A percentile compares a stretch with the other conserved stretches of the same genome.
Evolutionary conservation across 75 land plant species (phyloP).

Genomic region (Ceratopteris richardii): DNA sequence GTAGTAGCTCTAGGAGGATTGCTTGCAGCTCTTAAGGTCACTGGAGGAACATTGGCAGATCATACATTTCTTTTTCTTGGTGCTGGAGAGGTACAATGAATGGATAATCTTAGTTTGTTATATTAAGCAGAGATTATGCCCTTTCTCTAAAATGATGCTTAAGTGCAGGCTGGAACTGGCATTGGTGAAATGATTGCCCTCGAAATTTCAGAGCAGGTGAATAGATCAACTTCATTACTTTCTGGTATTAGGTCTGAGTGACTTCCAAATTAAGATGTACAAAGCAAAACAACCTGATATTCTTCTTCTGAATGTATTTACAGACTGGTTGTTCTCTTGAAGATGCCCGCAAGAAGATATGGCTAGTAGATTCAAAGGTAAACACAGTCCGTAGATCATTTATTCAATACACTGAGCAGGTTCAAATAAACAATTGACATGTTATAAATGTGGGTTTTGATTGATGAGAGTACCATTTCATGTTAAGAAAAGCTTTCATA

Average conservation of each 20-base stretch:
- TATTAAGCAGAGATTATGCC: too few relatives aligned
- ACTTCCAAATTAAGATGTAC: too few relatives aligned
- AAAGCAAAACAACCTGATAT: too few relatives aligned
- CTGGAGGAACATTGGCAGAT: constrained; percentile 66
- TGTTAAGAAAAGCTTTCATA: too few relatives aligned
- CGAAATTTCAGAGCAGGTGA: constrained; percentile 68
- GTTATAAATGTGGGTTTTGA: too few relatives aligned
- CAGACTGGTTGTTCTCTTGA: constrained; percentile 61
- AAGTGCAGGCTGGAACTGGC: constrained; percentile 81
- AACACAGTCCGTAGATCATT: too few relatives aligned
- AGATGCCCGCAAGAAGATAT: constrained; percentile 70
- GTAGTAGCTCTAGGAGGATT: constrained; percentile 77
- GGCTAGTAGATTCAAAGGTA: constrained; percentile 96
- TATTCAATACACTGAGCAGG: too few relatives aligned
- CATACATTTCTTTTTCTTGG: constrained; percentile 83
- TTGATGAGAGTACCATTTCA: too few relatives aligned
- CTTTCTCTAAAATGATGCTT: neutral
- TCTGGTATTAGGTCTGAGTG: too few relatives aligned
- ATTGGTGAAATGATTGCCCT: constrained; percentile 87
- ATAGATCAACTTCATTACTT: too few relatives aligned
- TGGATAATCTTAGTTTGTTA: too few relatives aligned
- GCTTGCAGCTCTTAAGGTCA: constrained; percentile 51
- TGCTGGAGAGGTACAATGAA: constrained; percentile 75
- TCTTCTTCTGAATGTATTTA: constrained; percentile 18
- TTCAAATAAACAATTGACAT: too few relatives aligned